Percentiles rank a stretch among this genome's conserved stretches.
These are phyloP conservation scores for Ganoderma sinense DNA, from an alignment of 1,284 basidiomycete species.

Conservation along the genomic window DNA sequence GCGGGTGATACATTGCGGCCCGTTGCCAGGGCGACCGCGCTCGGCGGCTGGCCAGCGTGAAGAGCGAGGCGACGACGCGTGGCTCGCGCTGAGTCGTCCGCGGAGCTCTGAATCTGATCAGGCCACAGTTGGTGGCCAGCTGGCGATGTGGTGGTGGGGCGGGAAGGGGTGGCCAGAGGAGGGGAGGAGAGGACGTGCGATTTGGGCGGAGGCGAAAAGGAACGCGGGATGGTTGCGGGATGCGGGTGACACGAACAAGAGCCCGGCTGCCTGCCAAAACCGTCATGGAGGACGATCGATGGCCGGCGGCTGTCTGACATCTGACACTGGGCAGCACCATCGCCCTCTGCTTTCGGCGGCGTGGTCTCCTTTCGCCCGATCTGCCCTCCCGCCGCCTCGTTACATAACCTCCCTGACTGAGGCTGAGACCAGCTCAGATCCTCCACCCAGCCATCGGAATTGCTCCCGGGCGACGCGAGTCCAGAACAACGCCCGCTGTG, in stretches of 20 bases:
- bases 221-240: background rate
- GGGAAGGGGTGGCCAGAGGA: background rate
- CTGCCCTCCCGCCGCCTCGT: background rate
- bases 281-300: constrained; percentile 11
- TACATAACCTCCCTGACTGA: background rate
- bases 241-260: background rate
- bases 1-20: constrained; percentile 18
- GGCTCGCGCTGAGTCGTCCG: background rate
- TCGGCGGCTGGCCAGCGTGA: constrained; percentile 1
- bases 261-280: background rate
- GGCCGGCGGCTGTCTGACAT: constrained; percentile 3
- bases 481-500: background rate
- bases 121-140: background rate
- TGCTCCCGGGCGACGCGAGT: constrained; percentile 3
- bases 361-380: constrained; percentile 3
- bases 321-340: background rate
- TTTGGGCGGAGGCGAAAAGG: constrained; percentile 10
- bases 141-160: background rate
- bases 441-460: background rate
- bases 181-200: constrained; percentile 1
- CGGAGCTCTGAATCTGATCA: background rate
- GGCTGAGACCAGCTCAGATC: background rate
- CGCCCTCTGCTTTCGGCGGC: constrained; percentile 3
- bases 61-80: background rate
- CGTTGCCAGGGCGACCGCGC: constrained; percentile 11